Base-by-base conservation (phyloP, 192 early-diverging fungal genomes). In the Entomortierella chlamydospora region DNA sequence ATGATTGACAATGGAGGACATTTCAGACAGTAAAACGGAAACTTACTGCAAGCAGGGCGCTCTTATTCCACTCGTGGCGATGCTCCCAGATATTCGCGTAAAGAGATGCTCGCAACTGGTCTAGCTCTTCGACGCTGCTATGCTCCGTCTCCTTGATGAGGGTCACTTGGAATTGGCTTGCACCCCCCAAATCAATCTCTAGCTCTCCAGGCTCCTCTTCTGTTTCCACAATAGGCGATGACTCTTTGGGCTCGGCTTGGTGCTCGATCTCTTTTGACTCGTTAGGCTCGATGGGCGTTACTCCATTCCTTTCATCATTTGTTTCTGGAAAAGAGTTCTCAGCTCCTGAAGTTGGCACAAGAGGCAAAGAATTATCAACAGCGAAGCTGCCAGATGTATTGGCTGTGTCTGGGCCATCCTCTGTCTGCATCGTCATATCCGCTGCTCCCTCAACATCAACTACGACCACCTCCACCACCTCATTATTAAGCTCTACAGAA, bases 1-100 rank as follows among this genome's bases (percentile, higher is more conserved):
- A 4, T 12, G 15, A 47, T 20, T 10, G 34, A 37, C 10, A 4
- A 37, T 37, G 5, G 34, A 37, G 34, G 34, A 37, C 34, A 37
- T 7, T 7, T 10, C 10, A 37, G 34, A 10, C 34, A 7, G 34
- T 1, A 9, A 22, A 39, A n/a, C 20, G 22, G 1, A 59, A 33
- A 66, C 52, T 47, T 68, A 77, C 73, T 65, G 29, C 8, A 1
- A 78, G 63, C 56, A 70, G n/a, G 9, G 56, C 56, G 4, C 41
- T 37, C 43, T 79, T 79, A 18, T 66, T 43, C 76, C 67, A 70
- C 12, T 70, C 63, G 9, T 15, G 45, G 0, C 76, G 76, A 55
- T 70, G 62, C 57, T 79, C 68, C 76, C 76, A 79, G 11, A 79
- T 65, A 61, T 70, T 63, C 0, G 22, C 52, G 42, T 79, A 79